phyloP scores from a whole-genome alignment of 2,329 filamentous ascomycete species.

The Fusarium sororula region DNA sequence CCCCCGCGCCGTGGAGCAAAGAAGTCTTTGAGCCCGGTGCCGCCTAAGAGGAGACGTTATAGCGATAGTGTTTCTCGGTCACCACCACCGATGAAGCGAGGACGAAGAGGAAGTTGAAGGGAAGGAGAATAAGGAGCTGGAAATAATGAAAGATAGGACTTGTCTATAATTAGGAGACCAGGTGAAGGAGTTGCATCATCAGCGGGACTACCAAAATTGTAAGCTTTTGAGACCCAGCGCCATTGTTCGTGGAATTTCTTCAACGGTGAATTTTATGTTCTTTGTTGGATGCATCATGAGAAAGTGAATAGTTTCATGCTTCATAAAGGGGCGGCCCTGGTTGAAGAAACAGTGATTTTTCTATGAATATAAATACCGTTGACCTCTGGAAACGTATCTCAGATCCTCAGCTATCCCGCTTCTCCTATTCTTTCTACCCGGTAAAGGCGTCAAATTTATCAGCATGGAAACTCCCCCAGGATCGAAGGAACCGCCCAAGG shows the following conservation, averaged over 20 bases:
- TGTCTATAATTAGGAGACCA: slow-evolving; percentile 27
- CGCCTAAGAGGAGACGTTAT: slow-evolving; percentile 45
- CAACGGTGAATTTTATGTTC: not conserved
- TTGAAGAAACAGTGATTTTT: not conserved
- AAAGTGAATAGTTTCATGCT: not conserved
- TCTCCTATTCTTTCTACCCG: not conserved
- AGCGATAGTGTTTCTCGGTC: slow-evolving; percentile 46
- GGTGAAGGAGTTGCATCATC: slow-evolving; percentile 32
- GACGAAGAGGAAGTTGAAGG: slow-evolving; percentile 41
- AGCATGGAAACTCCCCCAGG: not conserved
- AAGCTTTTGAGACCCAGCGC: slow-evolving; percentile 26
- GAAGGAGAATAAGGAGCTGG: not conserved
- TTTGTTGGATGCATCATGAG: not conserved
- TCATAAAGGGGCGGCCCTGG: not conserved
- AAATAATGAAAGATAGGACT: slow-evolving; percentile 16
- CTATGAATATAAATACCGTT: not conserved
- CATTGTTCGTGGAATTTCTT: not conserved
- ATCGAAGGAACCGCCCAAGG: not conserved
- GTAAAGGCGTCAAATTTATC: not conserved
- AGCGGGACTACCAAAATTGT: slow-evolving; percentile 37
- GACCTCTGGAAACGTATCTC: not conserved
- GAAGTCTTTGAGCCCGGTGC: slow-evolving; percentile 40
- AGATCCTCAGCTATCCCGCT: not conserved
- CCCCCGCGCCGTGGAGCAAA: slow-evolving; percentile 30
- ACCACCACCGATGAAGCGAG: slow-evolving; percentile 46